Base-by-base conservation (phyloP, 2,329 filamentous ascomycete genomes). In the Sporothrix mexicana region DNA sequence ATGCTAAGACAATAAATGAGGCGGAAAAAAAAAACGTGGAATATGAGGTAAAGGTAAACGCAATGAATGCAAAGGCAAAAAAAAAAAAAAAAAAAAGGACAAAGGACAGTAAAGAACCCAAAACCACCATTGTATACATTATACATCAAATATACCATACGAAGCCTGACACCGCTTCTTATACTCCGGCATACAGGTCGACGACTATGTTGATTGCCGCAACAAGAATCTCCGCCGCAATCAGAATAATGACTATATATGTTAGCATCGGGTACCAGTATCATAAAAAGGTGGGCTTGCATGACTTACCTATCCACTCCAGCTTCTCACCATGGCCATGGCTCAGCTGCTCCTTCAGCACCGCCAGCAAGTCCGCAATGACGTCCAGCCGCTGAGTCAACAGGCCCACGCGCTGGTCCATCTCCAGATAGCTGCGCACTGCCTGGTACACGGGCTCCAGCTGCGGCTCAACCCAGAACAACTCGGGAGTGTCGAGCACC, bases 381-480 rank as follows among this genome's bases (percentile, higher is more conserved):
- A 99, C 96, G 76, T 95, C 92, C 77, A 99, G 83, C 72, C 96
- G 87, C 81, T 98, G 95, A 12, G 94, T 98, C 79, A 99, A 84
- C 53, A 99, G 85, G 30, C 91, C 90, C 13, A 98, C 95, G 72
- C 96, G 87, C 85, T 98, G 96, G 81, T 98, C 96, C 93, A 99
- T 98, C 84, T 99, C 96, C 23, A 99, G 86, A 81, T 99, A 99
- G 80, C 92, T 96, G 73, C 96, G 88, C 59, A 98, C 96, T 71
- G 96, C 96, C 81, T 97, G 93, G 80, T 99, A 99, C 41, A 99
- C 92, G 5, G 96, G 96, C 79, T 99, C 96, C 7, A 99, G 87
- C 81, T 98, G 95, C 9, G 96, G 96, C 82, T 99, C 96, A 45
- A 95, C 93, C 96, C 96, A 99, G 87, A 99, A 98, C 57, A 99